phyloP scores from a whole-genome alignment of 1,284 basidiomycete genomes.

The Afroboletus lepidellus region DNA sequence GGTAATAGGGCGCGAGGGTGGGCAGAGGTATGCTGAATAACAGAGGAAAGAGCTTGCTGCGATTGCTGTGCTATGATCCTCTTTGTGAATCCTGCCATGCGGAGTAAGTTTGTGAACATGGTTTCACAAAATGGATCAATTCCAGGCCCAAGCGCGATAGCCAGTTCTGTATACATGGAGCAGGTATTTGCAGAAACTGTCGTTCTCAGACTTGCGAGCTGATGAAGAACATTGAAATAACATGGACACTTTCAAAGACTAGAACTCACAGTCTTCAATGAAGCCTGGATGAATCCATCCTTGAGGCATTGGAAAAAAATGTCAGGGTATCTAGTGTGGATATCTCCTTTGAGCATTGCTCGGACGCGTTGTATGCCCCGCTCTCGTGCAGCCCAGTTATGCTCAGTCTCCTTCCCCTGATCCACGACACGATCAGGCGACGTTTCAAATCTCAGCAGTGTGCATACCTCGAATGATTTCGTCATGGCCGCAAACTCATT shows the following conservation, averaged over 20 bases:
- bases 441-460: not conserved
- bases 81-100: conserved; percentile 94
- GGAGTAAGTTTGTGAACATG: conserved; percentile 73
- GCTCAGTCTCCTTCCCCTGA: conserved; percentile 93
- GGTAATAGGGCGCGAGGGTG: conserved; percentile 72
- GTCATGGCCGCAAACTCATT: conserved; percentile 79
- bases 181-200: conserved; percentile 86
- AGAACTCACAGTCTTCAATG: conserved; percentile 78
- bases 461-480: conserved; percentile 73
- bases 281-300: conserved; percentile 75
- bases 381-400: conserved; percentile 92
- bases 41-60: conserved; percentile 67
- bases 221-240: conserved; percentile 9
- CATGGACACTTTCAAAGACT: not conserved
- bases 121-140: conserved; percentile 80
- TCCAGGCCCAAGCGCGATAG: conserved; percentile 61
- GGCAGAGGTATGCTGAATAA: conserved; percentile 72
- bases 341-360: conserved; percentile 89
- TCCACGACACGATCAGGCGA: conserved; percentile 10
- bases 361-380: conserved; percentile 77
- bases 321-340: conserved; percentile 71
- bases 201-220: conserved; percentile 89
- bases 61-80: conserved; percentile 88
- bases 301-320: conserved; percentile 76
- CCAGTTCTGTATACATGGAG: conserved; percentile 77